Conservation (phyloP, 305 asterid genomes). For the Coffea humblotiana region DNA sequence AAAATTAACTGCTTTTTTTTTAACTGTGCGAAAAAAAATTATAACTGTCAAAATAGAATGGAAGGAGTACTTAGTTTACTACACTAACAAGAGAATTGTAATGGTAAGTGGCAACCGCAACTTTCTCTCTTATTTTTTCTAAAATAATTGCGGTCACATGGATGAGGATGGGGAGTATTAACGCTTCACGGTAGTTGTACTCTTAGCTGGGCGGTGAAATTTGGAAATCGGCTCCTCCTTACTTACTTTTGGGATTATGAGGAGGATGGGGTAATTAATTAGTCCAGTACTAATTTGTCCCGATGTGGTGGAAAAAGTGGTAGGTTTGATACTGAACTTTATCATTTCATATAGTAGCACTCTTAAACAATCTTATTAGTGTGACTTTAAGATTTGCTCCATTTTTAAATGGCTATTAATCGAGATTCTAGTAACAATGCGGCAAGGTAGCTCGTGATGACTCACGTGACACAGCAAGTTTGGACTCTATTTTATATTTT, state of each 20-base stretch:
- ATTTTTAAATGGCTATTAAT: too few species aligned
- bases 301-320: background rate
- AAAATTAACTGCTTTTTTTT: too few species aligned
- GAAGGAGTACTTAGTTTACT: too few species aligned
- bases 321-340: background rate
- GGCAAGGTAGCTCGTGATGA: too few species aligned
- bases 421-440: too few species aligned
- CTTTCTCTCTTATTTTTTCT: background rate
- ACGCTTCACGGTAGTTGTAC: background rate
- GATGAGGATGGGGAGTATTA: background rate
- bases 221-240: background rate
- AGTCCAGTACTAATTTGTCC: background rate
- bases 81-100: background rate
- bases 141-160: constrained; percentile 26
- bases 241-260: background rate
- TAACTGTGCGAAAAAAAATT: too few species aligned
- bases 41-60: too few species aligned
- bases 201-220: background rate
- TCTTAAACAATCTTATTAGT: background rate
- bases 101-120: background rate
- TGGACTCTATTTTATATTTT: too few species aligned
- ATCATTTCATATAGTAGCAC: background rate
- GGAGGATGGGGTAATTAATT: background rate
- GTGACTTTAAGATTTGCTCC: too few species aligned
- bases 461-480: too few species aligned